phyloP scores from a whole-genome alignment of 83 land plant genomes.

The Thuja plicata region DNA sequence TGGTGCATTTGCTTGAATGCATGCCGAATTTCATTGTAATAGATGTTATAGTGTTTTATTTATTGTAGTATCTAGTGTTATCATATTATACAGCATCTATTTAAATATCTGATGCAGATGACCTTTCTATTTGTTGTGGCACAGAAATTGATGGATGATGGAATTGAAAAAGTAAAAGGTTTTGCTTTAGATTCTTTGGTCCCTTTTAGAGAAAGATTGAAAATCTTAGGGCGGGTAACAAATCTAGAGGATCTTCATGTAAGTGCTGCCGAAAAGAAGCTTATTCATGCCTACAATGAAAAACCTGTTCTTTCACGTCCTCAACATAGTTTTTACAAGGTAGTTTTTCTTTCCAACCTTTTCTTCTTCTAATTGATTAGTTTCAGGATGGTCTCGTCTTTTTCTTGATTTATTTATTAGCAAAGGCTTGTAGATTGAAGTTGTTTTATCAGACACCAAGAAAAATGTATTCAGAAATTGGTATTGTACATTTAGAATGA shows the following conservation, averaged over 20 bases:
- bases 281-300: constrained; percentile 89
- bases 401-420: background rate
- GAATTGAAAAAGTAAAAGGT: constrained; percentile 78
- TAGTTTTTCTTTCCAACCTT: constrained; percentile 19
- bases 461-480: background rate
- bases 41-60: background rate
- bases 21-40: background rate
- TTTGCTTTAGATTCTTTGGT: constrained; percentile 66
- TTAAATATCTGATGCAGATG: background rate
- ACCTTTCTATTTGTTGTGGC: constrained; percentile 1
- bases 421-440: background rate
- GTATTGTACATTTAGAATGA: background rate
- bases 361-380: background rate
- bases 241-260: constrained; percentile 85
- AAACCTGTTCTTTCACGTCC: constrained; percentile 96
- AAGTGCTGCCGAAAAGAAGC: constrained; percentile 76
- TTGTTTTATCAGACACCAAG: background rate
- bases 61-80: background rate
- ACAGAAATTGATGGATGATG: constrained; percentile 82
- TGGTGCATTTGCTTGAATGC: background rate
- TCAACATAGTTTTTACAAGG: constrained; percentile 82
- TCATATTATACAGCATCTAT: background rate
- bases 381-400: background rate
- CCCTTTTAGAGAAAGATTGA: constrained; percentile 79
- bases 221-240: constrained; percentile 71